These are phyloP conservation scores for Quaeritorhiza haematococci DNA, from an alignment of 371 early-diverging fungal genomes.

Conservation along the genomic window DNA sequence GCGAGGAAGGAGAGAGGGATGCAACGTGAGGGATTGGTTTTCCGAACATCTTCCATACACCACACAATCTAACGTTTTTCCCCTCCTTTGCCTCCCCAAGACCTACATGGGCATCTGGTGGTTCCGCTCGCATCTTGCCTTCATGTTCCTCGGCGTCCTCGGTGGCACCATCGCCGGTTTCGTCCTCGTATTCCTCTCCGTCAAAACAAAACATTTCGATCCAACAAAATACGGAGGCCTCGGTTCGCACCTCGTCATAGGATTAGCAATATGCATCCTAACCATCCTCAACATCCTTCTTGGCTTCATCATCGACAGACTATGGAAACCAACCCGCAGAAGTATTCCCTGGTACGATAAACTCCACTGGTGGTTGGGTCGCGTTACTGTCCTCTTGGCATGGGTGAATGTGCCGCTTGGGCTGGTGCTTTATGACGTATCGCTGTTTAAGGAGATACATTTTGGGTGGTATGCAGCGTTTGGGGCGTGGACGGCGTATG, in stretches of 20 bases:
- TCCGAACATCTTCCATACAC: not conserved
- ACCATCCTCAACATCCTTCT: conserved; percentile 21
- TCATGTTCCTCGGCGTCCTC: not conserved
- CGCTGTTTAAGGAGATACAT: too few species aligned
- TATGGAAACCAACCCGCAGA: conserved; percentile 19
- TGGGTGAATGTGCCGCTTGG: too few species aligned
- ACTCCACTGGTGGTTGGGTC: conserved; percentile 41
- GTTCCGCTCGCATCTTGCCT: not conserved
- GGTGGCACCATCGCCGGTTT: not conserved
- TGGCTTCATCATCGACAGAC: conserved; percentile 25
- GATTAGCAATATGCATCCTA: conserved; percentile 19
- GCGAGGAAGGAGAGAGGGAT: not conserved
- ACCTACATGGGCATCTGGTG: not conserved
- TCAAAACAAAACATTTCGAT: not conserved
- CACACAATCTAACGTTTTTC: not conserved
- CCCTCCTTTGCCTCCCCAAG: not conserved
- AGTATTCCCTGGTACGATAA: conserved; percentile 30
- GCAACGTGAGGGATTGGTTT: not conserved
- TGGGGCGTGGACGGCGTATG: too few species aligned
- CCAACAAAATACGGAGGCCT: not conserved
- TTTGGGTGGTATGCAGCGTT: too few species aligned
- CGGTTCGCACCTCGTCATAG: conserved; percentile 8
- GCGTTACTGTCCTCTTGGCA: too few species aligned
- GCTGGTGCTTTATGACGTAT: too few species aligned
- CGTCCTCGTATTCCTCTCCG: not conserved